These are phyloP conservation scores for Venturia oleaginea DNA, from an alignment of 2,329 filamentous ascomycete species.

Conservation along the genomic window DNA sequence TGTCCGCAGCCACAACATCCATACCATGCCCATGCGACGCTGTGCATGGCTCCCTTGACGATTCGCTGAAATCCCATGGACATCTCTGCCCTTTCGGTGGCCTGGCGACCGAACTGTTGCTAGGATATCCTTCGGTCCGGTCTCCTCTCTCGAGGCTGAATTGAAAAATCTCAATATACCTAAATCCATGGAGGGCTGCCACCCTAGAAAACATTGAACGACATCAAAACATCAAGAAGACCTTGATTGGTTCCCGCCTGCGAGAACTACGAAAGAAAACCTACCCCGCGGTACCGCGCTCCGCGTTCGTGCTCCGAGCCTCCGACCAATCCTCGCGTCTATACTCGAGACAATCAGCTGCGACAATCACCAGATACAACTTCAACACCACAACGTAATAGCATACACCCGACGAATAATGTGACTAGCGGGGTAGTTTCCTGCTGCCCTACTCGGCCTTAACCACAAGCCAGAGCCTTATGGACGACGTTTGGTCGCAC, in stretches of 20 bases:
- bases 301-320: background rate
- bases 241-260: background rate
- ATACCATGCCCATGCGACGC: background rate
- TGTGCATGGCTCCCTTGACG: conserved; percentile 1
- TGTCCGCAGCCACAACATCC: background rate
- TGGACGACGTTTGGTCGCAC: background rate
- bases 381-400: background rate
- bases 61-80: background rate
- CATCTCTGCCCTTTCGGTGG: background rate
- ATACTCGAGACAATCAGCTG: background rate
- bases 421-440: background rate
- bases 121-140: background rate
- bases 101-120: background rate
- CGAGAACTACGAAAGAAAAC: background rate
- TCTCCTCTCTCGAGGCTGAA: background rate
- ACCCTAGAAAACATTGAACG: background rate
- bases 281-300: background rate
- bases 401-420: background rate
- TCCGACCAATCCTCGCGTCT: background rate
- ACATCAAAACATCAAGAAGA: background rate
- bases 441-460: background rate
- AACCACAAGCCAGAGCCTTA: background rate
- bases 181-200: background rate
- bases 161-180: background rate
- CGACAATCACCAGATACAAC: background rate